phyloP scores from a whole-genome alignment of 2,329 filamentous ascomycete genomes.

The Tolypocladium cylindrosporum region DNA sequence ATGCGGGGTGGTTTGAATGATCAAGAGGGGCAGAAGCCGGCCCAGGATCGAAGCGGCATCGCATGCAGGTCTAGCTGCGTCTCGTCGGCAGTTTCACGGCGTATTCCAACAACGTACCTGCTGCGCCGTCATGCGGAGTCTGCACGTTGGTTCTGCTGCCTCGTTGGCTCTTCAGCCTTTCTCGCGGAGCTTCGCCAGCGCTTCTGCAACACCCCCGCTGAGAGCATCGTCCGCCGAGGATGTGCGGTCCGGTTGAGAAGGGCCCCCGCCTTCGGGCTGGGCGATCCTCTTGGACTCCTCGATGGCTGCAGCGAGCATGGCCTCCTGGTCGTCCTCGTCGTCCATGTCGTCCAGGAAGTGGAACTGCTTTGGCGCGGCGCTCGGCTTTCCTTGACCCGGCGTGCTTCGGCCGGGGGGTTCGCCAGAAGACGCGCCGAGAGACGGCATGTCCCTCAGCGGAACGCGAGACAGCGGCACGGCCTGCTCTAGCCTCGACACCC shows the following conservation, averaged over 20 bases:
- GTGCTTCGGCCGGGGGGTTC: not conserved
- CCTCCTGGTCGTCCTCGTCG: conserved; percentile 31
- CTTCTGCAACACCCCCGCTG: conserved; percentile 49
- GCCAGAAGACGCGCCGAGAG: not conserved
- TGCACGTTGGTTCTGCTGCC: not conserved
- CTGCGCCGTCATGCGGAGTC: not conserved
- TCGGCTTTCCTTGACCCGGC: not conserved
- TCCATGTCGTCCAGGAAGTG: conserved; percentile 31
- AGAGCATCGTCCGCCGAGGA: conserved; percentile 27
- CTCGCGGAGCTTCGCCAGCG: conserved; percentile 48
- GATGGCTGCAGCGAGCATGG: conserved; percentile 33
- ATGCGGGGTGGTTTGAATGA: not conserved
- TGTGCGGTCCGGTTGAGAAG: conserved; percentile 6
- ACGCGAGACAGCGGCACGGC: conserved; percentile 29
- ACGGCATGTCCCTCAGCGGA: conserved; percentile 29
- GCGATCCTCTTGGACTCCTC: conserved; percentile 34
- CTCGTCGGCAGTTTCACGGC: not conserved
- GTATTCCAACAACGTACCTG: not conserved
- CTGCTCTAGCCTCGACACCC: conserved; percentile 21
- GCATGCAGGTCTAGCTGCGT: not conserved
- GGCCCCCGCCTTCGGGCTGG: conserved; percentile 12
- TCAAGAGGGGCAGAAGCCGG: not conserved
- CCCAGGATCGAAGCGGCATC: not conserved
- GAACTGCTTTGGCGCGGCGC: conserved; percentile 19
- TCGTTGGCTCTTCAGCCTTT: conserved; percentile 10